phyloP scores from a whole-genome alignment of 177 flowering plant species.

The Telopea speciosissima region DNA sequence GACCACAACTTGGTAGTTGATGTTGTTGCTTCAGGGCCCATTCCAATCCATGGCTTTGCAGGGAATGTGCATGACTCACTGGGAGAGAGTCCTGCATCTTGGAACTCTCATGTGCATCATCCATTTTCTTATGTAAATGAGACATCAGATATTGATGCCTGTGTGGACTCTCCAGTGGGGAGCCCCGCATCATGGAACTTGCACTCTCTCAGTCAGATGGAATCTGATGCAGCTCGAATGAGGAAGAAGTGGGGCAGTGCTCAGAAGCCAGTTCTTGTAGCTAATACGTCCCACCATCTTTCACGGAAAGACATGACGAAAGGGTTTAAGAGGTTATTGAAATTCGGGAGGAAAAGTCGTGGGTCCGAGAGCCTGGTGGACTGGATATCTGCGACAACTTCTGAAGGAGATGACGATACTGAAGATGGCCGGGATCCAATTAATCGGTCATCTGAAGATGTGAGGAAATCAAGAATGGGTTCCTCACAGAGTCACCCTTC shows the following conservation, averaged over 20 bases:
- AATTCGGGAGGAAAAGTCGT: constrained; percentile 86
- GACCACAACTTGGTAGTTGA: constrained; percentile 49
- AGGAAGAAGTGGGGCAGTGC: constrained; percentile 98
- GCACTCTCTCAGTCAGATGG: constrained; percentile 54
- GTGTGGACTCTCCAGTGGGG: constrained; percentile 77
- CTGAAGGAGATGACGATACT: constrained; percentile 98
- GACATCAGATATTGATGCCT: constrained; percentile 77
- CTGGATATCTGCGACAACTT: constrained; percentile 98
- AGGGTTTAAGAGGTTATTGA: constrained; percentile 86
- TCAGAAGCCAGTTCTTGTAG: constrained; percentile 60
- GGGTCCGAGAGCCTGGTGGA: constrained; percentile 78
- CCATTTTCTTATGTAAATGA: constrained; percentile 70
- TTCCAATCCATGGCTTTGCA: constrained; percentile 27
- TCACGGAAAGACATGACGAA: constrained; percentile 83
- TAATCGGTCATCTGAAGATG: constrained; percentile 80
- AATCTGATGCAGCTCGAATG: constrained; percentile 78
- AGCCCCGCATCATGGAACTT: constrained; percentile 96
- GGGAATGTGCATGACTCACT: constrained; percentile 67
- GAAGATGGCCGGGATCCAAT: constrained; percentile 90
- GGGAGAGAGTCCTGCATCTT: constrained; percentile 78
- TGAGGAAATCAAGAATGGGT: constrained; percentile 95
- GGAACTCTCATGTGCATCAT: constrained; percentile 64
- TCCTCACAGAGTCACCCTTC: constrained; percentile 53
- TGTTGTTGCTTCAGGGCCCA: constrained; percentile 40
- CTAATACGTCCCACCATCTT: constrained; percentile 51